Percentiles rank a stretch among this genome's conserved stretches.
Conservation (phyloP, 2,329 filamentous ascomycete genomes). For the Venturia carpophila region DNA sequence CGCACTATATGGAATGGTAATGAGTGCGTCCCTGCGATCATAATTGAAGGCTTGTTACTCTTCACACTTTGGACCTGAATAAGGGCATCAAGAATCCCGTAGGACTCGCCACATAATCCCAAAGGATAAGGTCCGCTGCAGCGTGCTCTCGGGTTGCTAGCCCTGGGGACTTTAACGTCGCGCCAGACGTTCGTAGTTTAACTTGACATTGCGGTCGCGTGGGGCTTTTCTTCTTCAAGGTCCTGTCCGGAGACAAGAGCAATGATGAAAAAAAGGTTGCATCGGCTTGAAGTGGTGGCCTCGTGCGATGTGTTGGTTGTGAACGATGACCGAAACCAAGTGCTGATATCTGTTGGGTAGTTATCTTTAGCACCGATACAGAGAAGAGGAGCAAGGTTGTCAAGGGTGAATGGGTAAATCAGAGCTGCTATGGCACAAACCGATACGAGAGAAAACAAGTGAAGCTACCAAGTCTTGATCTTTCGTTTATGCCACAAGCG, state of each 20-base stretch:
- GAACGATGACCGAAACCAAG: background rate
- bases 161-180: background rate
- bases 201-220: background rate
- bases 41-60: too few relatives aligned
- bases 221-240: background rate
- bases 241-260: constrained; percentile 4
- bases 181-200: background rate
- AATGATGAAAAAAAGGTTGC: background rate
- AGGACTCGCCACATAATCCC: too few relatives aligned
- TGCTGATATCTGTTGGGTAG: background rate
- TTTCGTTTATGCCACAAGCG: background rate
- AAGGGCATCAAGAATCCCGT: too few relatives aligned
- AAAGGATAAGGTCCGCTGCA: too few relatives aligned
- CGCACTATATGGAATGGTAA: too few relatives aligned
- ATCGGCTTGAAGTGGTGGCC: too few relatives aligned
- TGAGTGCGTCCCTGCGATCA: too few relatives aligned
- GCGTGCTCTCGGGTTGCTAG: background rate
- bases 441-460: background rate
- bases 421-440: background rate
- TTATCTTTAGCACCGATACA: background rate
- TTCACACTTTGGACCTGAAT: too few relatives aligned
- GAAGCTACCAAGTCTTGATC: background rate
- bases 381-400: background rate
- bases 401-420: background rate
- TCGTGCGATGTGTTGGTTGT: too few relatives aligned